Conservation (phyloP, 192 early-diverging fungal species). For the Backusella tarrabulga region DNA sequence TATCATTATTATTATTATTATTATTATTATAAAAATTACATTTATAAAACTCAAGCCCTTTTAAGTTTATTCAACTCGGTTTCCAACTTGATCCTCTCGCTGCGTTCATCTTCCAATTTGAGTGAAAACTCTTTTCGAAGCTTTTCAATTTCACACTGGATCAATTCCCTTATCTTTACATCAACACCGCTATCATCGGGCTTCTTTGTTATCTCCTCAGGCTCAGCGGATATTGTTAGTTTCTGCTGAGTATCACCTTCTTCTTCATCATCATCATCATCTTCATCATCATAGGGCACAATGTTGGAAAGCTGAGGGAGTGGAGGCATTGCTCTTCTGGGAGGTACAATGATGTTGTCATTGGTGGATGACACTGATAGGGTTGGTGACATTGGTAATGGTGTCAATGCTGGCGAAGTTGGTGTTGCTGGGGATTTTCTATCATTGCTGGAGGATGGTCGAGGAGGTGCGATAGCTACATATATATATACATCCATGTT, state of each 20-base stretch:
- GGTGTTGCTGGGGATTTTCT: neutral
- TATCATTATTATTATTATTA: too few relatives aligned
- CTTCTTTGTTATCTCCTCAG: neutral
- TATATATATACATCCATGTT: too few relatives aligned
- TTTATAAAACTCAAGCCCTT: neutral
- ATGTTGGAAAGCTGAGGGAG: neutral
- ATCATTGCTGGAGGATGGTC: neutral
- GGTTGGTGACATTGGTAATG: neutral
- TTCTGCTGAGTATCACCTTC: neutral
- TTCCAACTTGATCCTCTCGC: slow-evolving; percentile 18
- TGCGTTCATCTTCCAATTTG: slow-evolving; percentile 23
- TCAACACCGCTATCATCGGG: neutral
- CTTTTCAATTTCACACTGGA: slow-evolving; percentile 19
- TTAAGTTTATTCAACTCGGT: slow-evolving; percentile 12
- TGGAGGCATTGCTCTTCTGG: slow-evolving; percentile 12
- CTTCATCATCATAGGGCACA: neutral
- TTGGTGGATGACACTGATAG: neutral
- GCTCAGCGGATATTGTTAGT: neutral
- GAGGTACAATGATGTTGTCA: neutral
- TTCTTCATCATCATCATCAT: neutral
- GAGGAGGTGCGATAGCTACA: neutral
- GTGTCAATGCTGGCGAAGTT: neutral
- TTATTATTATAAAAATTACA: neutral
- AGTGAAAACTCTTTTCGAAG: slow-evolving; percentile 21
- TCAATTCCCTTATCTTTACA: neutral